phyloP scores from a whole-genome alignment of 2,329 filamentous ascomycete genomes.

The Trichoderma guizhouense region DNA sequence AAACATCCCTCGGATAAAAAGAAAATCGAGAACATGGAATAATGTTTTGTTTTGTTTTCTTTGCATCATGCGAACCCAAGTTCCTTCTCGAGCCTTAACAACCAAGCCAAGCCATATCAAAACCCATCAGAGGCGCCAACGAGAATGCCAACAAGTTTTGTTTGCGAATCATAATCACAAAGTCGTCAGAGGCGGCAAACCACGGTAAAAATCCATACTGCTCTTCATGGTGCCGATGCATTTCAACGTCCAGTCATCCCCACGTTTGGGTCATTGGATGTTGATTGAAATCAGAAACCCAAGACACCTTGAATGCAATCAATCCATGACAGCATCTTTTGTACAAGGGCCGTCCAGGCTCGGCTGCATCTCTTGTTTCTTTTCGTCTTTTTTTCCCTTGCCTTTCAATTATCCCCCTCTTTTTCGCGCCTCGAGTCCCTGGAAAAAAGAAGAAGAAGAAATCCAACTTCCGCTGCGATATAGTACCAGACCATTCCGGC shows the following conservation, averaged over 20 bases:
- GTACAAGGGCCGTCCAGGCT: not conserved
- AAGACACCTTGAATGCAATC: not conserved
- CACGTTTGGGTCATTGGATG: not conserved
- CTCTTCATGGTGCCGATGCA: not conserved
- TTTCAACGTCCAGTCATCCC: not conserved
- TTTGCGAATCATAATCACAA: constrained; percentile 2
- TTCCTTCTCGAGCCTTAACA: not conserved
- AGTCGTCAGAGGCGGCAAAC: not conserved
- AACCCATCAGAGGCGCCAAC: constrained; percentile 7
- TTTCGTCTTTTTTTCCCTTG: not conserved
- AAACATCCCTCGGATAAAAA: not conserved
- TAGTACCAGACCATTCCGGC: not conserved
- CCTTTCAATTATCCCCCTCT: not conserved
- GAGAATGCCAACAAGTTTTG: not conserved
- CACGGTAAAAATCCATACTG: not conserved
- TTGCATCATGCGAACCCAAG: not conserved
- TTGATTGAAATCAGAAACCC: not conserved
- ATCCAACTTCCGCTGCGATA: not conserved
- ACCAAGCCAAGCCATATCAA: not conserved
- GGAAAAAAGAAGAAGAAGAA: not conserved
- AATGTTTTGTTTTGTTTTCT: not conserved
- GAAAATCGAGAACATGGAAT: not conserved
- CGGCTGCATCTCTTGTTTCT: not conserved
- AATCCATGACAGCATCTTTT: not conserved
- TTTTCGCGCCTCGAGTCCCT: not conserved